phyloP scores from a whole-genome alignment of 2,329 filamentous ascomycete genomes.

The Penicillium glabrum region DNA sequence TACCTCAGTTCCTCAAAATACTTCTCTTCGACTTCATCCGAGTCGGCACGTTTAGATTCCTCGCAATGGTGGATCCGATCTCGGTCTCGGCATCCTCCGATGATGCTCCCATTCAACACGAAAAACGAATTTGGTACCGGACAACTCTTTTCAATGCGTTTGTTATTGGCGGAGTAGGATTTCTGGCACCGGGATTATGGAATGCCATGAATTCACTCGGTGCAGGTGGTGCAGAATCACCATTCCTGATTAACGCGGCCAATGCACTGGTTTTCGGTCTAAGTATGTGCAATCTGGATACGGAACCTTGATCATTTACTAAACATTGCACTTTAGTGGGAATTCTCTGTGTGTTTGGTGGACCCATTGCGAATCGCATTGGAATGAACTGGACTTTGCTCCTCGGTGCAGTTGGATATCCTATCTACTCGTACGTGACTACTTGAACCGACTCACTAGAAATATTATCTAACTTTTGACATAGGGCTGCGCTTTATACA shows the following conservation, averaged over 20 bases:
- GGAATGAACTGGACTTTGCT: constrained; percentile 48
- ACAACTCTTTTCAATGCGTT: constrained; percentile 56
- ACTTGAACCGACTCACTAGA: not conserved
- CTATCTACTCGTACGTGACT: constrained; percentile 41
- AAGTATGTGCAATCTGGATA: constrained; percentile 27
- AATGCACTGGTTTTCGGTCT: constrained; percentile 51
- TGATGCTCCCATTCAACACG: not conserved
- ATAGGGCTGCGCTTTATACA: constrained; percentile 47
- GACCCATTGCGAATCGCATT: constrained; percentile 51
- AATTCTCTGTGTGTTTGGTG: constrained; percentile 48
- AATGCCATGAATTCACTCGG: constrained; percentile 57
- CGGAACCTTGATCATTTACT: not conserved
- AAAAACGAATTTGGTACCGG: constrained; percentile 46
- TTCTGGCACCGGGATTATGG: constrained; percentile 50
- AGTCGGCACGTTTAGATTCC: not conserved
- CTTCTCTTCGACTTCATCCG: not conserved
- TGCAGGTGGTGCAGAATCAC: constrained; percentile 53
- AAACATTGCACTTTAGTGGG: constrained; percentile 34
- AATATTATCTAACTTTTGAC: not conserved
- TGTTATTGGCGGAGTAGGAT: constrained; percentile 54
- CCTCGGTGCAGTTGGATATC: constrained; percentile 48
- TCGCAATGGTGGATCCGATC: constrained; percentile 14
- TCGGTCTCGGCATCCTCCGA: constrained; percentile 11
- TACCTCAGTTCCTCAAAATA: not conserved
- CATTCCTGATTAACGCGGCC: constrained; percentile 54